Evolutionary conservation across 352 stramenopile species (phyloP), one percentile per base, ranked within the genome.

Genomic region (Pythium grandisporangium): DNA sequence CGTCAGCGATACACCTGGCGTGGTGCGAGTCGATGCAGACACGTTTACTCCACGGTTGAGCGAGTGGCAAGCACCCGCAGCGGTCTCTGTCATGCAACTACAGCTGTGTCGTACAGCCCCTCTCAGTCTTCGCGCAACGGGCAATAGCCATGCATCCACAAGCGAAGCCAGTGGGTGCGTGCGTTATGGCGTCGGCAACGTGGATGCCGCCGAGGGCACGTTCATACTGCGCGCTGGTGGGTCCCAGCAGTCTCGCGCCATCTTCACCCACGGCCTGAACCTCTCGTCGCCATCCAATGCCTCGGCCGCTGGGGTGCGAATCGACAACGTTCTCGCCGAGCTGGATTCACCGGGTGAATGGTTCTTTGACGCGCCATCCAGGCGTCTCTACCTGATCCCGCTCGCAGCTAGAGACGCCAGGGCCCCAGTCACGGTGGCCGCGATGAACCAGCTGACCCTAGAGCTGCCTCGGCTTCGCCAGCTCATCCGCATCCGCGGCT

Each of bases 301-400:
- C 27, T 53, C n/a, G 42, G 32, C 16, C 5, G 34, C 46, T 4
- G 50, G 37, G 1, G 73, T 85, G 42, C 76, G 73, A 11, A 58
- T 84, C 13, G 76, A 85, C 36, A 89, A 89, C 37, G 40, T 83
- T 3, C 35, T 80, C 0, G 48, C 78, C 40, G 76, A 85, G 47
- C 48, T 86, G 7, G 63, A 86, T 56, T 59, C 60, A 5, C 68
- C 68, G 0, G 69, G 68, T 16, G 72, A 84, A 39, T 84, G 71
- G 72, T 89, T 69, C 35, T 89, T 83, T 29, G 66, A 89, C 21
- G 37, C 55, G 1, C 26, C 55, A 1, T 79, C 53, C 22, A 63
- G 64, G 13, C 35, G 23, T 7, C 38, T 89, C 21, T 85, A 77
- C 37, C 12, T 89, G 40, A 82, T 86, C n/a, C 73, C 76, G 27